Evolutionary conservation across 495 filamentous ascomycete species (phyloP).

Genomic region (Aspergillus egyptiacus): DNA sequence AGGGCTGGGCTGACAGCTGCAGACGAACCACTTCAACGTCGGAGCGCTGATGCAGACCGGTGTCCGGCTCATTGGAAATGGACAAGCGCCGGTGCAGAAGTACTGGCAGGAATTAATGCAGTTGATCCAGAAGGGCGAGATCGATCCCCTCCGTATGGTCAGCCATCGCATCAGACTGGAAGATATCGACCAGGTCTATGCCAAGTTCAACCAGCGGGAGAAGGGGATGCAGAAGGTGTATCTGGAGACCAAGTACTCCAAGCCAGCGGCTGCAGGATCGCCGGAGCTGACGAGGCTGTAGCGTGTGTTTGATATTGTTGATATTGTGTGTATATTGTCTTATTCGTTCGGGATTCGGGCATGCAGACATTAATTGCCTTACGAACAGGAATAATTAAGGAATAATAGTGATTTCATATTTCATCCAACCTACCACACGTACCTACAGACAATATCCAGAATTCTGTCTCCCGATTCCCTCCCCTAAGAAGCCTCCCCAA

Average conservation of each 20-base stretch:
- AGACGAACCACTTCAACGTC: slow-evolving; percentile 80
- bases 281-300: slow-evolving; percentile 43
- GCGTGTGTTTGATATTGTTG: neutral
- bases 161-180: slow-evolving; percentile 71
- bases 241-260: slow-evolving; percentile 61
- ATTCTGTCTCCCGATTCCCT: no score
- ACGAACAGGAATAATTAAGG: no score
- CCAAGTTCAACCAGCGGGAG: slow-evolving; percentile 62
- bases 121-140: slow-evolving; percentile 61
- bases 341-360: no score
- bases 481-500: slow-evolving; percentile 11
- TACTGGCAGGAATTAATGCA: slow-evolving; percentile 74
- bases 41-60: slow-evolving; percentile 84
- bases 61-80: slow-evolving; percentile 73
- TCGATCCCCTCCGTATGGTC: slow-evolving; percentile 76
- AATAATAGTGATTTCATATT: no score
- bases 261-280: slow-evolving; percentile 46
- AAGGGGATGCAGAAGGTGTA: slow-evolving; percentile 68
- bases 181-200: slow-evolving; percentile 66
- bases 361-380: no score
- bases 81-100: slow-evolving; percentile 76
- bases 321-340: neutral
- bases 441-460: no score
- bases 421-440: neutral
- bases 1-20: slow-evolving; percentile 2